phyloP scores from a whole-genome alignment of 257 asterid genomes.

The Sherardia arvensis region DNA sequence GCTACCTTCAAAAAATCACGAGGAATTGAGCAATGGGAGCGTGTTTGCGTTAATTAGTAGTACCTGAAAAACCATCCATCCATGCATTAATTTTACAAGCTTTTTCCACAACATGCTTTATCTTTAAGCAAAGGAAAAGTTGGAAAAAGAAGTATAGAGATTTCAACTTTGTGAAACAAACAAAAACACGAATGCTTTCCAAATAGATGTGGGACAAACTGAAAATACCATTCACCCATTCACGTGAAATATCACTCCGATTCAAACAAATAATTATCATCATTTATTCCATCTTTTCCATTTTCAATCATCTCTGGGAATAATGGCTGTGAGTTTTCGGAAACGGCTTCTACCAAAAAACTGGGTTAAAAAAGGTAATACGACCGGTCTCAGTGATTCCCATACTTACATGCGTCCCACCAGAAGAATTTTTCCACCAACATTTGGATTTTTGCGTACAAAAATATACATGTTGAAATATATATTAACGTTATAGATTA shows the following conservation, averaged over 20 bases:
- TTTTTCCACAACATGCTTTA: not conserved
- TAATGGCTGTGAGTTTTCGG: too few species aligned
- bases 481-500: too few species aligned
- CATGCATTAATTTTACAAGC: not conserved
- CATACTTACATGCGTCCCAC: not conserved
- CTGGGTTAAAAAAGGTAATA: not conserved
- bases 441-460: not conserved
- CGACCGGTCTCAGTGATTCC: not conserved
- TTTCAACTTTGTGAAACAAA: not conserved
- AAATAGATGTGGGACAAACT: slow-evolving; percentile 4
- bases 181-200: slow-evolving; percentile 1
- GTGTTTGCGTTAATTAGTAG: not conserved
- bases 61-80: not conserved
- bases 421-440: not conserved
- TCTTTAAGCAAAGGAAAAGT: not conserved
- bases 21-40: not conserved
- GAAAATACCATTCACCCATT: not conserved
- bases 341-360: not conserved
- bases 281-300: not conserved
- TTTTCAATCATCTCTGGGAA: not conserved
- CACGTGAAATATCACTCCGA: not conserved
- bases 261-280: not conserved
- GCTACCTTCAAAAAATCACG: not conserved
- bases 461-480: too few species aligned
- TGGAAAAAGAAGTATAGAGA: not conserved